Evolutionary conservation across 1,139 yeast species (phyloP).

Genomic region (Arxiozyma bovina): DNA sequence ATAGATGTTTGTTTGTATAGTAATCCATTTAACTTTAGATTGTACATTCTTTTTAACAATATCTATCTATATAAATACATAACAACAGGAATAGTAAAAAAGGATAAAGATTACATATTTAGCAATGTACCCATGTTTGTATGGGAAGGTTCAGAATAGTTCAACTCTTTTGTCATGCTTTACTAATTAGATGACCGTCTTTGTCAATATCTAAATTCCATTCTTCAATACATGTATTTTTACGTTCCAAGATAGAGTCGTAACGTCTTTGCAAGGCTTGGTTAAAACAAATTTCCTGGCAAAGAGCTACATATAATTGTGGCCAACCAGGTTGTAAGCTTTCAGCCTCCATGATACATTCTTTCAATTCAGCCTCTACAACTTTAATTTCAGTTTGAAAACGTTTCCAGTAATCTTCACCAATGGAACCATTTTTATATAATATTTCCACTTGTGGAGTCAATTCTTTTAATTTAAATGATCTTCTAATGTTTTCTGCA

Average conservation of each 20-base stretch:
- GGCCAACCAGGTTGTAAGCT: slow-evolving; percentile 71
- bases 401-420: slow-evolving; percentile 79
- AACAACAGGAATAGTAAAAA: background rate
- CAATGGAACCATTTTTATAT: slow-evolving; percentile 83
- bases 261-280: slow-evolving; percentile 83
- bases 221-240: slow-evolving; percentile 38
- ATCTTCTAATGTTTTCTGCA: slow-evolving; percentile 85
- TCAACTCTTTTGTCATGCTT: background rate
- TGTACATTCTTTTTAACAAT: background rate
- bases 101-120: background rate
- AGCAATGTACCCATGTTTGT: background rate
- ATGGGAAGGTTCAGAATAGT: background rate
- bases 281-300: slow-evolving; percentile 85
- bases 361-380: slow-evolving; percentile 68
- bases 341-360: slow-evolving; percentile 72
- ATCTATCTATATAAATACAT: background rate
- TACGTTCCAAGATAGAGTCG: slow-evolving; percentile 51
- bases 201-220: slow-evolving; percentile 40
- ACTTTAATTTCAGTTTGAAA: slow-evolving; percentile 69
- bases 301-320: slow-evolving; percentile 62
- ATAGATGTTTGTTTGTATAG: background rate
- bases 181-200: slow-evolving; percentile 27
- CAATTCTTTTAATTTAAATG: slow-evolving; percentile 63
- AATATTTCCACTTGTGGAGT: slow-evolving; percentile 54
- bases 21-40: background rate